Base-by-base conservation (phyloP, 768 basidiomycete species). In the Boletus huronensis region DNA sequence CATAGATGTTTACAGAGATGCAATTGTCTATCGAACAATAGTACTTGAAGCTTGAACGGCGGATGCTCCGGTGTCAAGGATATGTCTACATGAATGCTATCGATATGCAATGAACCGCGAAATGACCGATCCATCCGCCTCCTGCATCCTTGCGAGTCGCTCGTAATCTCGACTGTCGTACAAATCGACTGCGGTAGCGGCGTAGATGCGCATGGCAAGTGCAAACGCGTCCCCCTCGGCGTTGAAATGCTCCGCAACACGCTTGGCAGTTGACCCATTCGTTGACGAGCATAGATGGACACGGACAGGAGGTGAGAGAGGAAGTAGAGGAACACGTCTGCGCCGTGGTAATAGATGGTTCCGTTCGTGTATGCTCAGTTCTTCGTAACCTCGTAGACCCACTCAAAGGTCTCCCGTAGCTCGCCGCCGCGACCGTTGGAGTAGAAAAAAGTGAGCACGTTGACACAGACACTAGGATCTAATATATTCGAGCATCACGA, bases 391-490 rank as follows among this genome's bases (percentile, higher is more conserved):
- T 52, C 38, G 26, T 59, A 54, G 0, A 64, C 47, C 63, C 62
- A 64, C 36, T 64, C 29, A 19, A 65, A 65, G 1, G 63, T 63
- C 46, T 66, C 60, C 25, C 25, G 38, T 5, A 64, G 49, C 35
- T 66, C 57, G 11, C 35, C 5, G 0, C 63, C 63, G 0, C 58
- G 64, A 19, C 53, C 63, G 4, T 66, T 66, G 40, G 49, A 39
- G 35, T 66, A 44, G 41, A 64, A 66, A 47, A 64, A 47, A 0
- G 58, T 52, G 61, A 66, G 63, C 0, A 55, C 55, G 7, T 66
- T 64, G 34, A 48, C 49, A 0, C 58, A 64, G n/a, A 66, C 61
- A 3, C 54, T 48, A 5, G 61, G 64, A 32, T 64, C 63, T 64
- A 13, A 13, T 0, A 2, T 19, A 17, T 48, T 21, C 3, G 14